phyloP scores from a whole-genome alignment of 179 eudicot species.

The Beta macrorhiza region DNA sequence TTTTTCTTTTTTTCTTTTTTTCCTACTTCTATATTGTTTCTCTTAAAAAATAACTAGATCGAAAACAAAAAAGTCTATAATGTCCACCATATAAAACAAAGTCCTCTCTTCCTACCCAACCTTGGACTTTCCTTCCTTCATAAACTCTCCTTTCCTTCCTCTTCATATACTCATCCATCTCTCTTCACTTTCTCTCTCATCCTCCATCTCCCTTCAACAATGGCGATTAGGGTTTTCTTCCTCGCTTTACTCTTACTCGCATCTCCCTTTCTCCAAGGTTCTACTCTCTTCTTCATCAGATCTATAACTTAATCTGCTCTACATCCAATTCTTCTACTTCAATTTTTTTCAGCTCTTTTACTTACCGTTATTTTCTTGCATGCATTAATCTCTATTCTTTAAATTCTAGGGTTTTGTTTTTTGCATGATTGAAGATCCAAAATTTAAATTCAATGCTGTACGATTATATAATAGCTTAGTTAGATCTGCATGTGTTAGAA shows the following conservation, averaged over 20 bases:
- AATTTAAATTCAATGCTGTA: background rate
- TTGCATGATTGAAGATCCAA: background rate
- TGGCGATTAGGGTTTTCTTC: constrained; percentile 50
- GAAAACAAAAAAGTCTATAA: too few species aligned
- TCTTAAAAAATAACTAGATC: too few species aligned
- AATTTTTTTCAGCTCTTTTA: background rate
- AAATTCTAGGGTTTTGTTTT: background rate
- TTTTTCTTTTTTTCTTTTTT: too few species aligned
- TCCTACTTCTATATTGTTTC: too few species aligned
- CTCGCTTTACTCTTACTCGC: constrained; percentile 55
- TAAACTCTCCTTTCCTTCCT: background rate
- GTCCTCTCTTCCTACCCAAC: too few species aligned
- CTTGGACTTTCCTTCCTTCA: too few species aligned
- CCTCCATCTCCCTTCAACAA: constrained; percentile 19
- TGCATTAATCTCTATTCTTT: constrained; percentile 18
- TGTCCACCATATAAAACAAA: too few species aligned
- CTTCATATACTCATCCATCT: background rate
- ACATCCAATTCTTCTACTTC: background rate
- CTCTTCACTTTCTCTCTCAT: background rate
- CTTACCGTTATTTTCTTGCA: constrained; percentile 11
- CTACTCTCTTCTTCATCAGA: constrained; percentile 12
- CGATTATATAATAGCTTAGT: background rate
- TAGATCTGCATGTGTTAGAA: constrained; percentile 30
- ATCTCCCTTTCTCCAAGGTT: constrained; percentile 62
- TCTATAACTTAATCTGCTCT: constrained; percentile 18